phyloP scores from a whole-genome alignment of 176 grass and related monocot genomes.

The Oryza nivara region DNA sequence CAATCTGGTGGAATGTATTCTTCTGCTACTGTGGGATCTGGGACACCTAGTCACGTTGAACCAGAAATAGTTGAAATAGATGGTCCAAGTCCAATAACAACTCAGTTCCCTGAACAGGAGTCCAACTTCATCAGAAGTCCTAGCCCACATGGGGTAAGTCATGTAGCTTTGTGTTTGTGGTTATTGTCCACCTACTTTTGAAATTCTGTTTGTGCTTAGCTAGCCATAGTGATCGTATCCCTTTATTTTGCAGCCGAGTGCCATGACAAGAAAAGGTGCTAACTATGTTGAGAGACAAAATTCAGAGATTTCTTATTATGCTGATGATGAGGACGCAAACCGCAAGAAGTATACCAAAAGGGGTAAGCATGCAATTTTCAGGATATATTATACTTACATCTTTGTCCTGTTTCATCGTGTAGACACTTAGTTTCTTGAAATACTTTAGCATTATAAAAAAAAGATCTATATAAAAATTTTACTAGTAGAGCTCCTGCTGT shows the following conservation, averaged over 20 bases:
- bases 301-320: slow-evolving; percentile 94
- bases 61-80: slow-evolving; percentile 97
- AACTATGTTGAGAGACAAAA: slow-evolving; percentile 75
- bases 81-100: slow-evolving; percentile 61
- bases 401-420: background rate
- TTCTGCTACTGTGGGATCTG: slow-evolving; percentile 42
- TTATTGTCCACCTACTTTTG: slow-evolving; percentile 3
- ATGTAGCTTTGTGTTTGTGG: slow-evolving; percentile 14
- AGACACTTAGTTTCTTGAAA: background rate
- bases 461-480: background rate
- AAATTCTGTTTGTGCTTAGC: background rate
- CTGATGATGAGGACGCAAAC: slow-evolving; percentile 96
- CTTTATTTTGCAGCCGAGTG: slow-evolving; percentile 65
- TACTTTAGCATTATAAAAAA: background rate
- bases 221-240: slow-evolving; percentile 3
- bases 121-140: slow-evolving; percentile 69
- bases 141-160: slow-evolving; percentile 69
- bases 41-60: slow-evolving; percentile 47
- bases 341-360: slow-evolving; percentile 87
- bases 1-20: slow-evolving; percentile 51
- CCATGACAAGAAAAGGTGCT: slow-evolving; percentile 85
- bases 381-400: slow-evolving; percentile 26
- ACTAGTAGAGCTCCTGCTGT: background rate
- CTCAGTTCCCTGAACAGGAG: slow-evolving; percentile 71
- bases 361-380: slow-evolving; percentile 60